These are phyloP conservation scores for Suillus placidus DNA, from an alignment of 768 basidiomycete genomes.

Conservation along the genomic window DNA sequence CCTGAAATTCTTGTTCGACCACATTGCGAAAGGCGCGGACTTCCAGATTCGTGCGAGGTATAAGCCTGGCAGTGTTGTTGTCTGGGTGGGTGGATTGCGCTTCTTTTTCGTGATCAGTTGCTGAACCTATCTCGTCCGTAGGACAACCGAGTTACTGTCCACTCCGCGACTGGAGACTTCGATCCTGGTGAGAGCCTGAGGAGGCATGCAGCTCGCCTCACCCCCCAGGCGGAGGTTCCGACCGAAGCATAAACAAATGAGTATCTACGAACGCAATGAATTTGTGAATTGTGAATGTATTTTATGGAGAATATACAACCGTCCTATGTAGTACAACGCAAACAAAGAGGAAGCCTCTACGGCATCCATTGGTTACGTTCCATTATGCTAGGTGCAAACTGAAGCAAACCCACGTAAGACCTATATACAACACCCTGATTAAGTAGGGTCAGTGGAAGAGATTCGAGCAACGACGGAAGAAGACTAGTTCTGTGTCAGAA, in stretches of 20 bases:
- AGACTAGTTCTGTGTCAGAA: not conserved
- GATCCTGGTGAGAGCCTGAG: conserved; percentile 35
- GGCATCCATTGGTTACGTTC: conserved; percentile 3
- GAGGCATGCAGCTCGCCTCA: conserved; percentile 50
- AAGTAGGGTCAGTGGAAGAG: conserved; percentile 3
- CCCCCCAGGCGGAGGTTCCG: conserved; percentile 52
- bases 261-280: not conserved
- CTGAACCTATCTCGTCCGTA: conserved; percentile 16
- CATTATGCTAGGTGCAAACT: conserved; percentile 4
- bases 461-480: conserved; percentile 5
- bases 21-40: conserved; percentile 52
- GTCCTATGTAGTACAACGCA: conserved; percentile 6
- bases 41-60: conserved; percentile 54
- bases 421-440: conserved; percentile 4
- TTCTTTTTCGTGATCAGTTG: not conserved
- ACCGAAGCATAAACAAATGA: conserved; percentile 31
- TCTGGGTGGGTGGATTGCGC: conserved; percentile 47
- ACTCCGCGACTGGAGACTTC: conserved; percentile 49
- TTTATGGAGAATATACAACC: not conserved
- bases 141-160: conserved; percentile 53
- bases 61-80: conserved; percentile 55
- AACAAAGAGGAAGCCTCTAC: conserved; percentile 1
- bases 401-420: conserved; percentile 1
- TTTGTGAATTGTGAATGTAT: not conserved
- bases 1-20: conserved; percentile 56